phyloP scores from a whole-genome alignment of 169 alveolate species.

The Miamiensis avidus region DNA sequence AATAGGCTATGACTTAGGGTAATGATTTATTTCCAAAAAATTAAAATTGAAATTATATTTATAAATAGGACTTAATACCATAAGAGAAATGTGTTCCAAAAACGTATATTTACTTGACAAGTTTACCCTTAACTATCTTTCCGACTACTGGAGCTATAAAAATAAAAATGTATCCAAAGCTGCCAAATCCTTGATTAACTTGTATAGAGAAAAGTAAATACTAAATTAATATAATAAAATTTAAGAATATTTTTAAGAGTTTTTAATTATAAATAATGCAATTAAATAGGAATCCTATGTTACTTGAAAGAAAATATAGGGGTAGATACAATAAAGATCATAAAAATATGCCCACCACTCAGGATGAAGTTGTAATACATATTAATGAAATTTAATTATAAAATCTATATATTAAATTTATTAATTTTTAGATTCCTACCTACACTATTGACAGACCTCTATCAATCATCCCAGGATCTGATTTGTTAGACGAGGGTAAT shows the following conservation, averaged over 20 bases:
- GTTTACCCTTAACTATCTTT: slow-evolving; percentile 22
- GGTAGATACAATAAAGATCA: slow-evolving; percentile 29
- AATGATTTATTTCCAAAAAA: too few species aligned
- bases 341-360: neutral
- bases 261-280: too few species aligned
- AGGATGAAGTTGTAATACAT: slow-evolving; percentile 35
- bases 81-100: slow-evolving; percentile 34
- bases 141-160: slow-evolving; percentile 33
- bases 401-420: too few species aligned
- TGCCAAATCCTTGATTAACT: slow-evolving; percentile 41
- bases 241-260: too few species aligned
- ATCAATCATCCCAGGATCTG: slow-evolving; percentile 2
- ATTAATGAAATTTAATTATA: too few species aligned
- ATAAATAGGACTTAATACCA: slow-evolving; percentile 44
- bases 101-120: slow-evolving; percentile 25
- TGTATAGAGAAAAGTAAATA: slow-evolving; percentile 14
- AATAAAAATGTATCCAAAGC: slow-evolving; percentile 45
- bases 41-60: too few species aligned
- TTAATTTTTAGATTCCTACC: too few species aligned
- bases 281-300: slow-evolving; percentile 35
- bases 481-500: slow-evolving; percentile 20
- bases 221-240: too few species aligned
- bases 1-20: slow-evolving; percentile 32
- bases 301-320: slow-evolving; percentile 40
- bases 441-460: neutral